Evolutionary conservation across 495 filamentous ascomycete genomes (phyloP), one percentile per base, ranked within the genome.

Genomic region (Venustampulla echinocandica): DNA sequence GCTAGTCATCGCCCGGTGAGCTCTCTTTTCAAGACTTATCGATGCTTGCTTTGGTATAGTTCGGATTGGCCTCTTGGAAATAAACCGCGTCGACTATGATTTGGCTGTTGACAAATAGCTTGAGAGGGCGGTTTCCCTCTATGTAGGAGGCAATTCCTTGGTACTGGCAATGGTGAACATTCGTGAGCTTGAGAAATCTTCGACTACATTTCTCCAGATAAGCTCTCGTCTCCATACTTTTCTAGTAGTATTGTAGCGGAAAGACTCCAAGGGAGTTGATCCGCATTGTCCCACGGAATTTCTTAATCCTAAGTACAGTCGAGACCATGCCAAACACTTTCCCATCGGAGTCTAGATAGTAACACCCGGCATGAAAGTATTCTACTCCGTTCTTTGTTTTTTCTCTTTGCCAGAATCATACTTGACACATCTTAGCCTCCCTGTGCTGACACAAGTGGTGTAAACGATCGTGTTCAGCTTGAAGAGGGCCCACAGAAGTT

Each of bases 121-220:
- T 92, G 60, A 79, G 68, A 13, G 89, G 69, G 22, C 71, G 61
- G 48, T 80, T 76, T 72, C 87, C 87, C 64, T 83, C 85, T 67
- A 89, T 89, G 63, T 77, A 74, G 61, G 84, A 94, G 0, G 82
- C 87, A 69, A 83, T 67, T 20, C 80, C 88, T 42, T 89, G 80
- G 63, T 87, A 82, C 62, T 77, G 83, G 53, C 82, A 84, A 65
- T 92, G 90, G 56, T 90, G 81, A 73, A 88, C 85, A n/a, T 88
- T 86, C 39, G 77, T 69, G 30, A 93, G 65, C 0, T 70, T 59
- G 2, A 90, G 80, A 56, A 93, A 95, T 50, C 82, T 83, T 68
- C 82, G 85, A 37, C 88, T 87, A 3, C 87, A 83, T 48, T 87
- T 82, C 47, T 92, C 74, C 13, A 95, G 72, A 42, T 80, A 71